phyloP scores from a whole-genome alignment of 192 early-diverging fungal genomes.

The Globomyces pollinis-pini region DNA sequence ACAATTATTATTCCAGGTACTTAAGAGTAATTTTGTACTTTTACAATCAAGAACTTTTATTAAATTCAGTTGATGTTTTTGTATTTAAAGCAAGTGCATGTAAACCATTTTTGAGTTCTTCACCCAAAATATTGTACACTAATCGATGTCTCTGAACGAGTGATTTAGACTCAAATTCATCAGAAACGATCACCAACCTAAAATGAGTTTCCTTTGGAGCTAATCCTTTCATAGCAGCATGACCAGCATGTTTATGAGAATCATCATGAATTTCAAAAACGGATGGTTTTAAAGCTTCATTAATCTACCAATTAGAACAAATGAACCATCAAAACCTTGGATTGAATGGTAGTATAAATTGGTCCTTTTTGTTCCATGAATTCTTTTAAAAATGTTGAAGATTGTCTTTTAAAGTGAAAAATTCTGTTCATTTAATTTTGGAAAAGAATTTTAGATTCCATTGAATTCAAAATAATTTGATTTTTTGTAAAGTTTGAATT shows the following conservation, averaged over 20 bases:
- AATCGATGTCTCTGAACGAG: slow-evolving; percentile 33
- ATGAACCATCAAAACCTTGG: no score
- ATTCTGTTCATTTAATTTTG: no score
- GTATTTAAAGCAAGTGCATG: slow-evolving; percentile 74
- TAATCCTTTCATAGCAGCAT: slow-evolving; percentile 80
- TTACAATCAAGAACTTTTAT: no score
- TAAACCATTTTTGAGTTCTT: slow-evolving; percentile 62
- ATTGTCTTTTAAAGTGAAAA: background rate
- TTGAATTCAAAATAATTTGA: no score
- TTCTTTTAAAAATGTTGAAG: background rate
- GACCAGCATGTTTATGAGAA: slow-evolving; percentile 67
- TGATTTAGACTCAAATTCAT: slow-evolving; percentile 46
- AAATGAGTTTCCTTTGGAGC: slow-evolving; percentile 78
- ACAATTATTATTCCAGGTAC: no score
- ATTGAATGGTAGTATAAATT: background rate
- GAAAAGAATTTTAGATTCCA: no score
- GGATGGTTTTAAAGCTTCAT: slow-evolving; percentile 43
- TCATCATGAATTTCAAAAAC: slow-evolving; percentile 71
- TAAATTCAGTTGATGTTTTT: slow-evolving; percentile 62
- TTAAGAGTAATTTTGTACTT: no score
- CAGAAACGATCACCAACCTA: slow-evolving; percentile 62
- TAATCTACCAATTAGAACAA: no score
- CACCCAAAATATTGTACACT: slow-evolving; percentile 60
- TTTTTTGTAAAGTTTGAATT: no score
- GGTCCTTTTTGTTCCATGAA: slow-evolving; percentile 5